Evolutionary conservation across 345 rosid species (phyloP), one percentile per base, ranked within the genome.

Genomic region (Nephelium lappaceum): DNA sequence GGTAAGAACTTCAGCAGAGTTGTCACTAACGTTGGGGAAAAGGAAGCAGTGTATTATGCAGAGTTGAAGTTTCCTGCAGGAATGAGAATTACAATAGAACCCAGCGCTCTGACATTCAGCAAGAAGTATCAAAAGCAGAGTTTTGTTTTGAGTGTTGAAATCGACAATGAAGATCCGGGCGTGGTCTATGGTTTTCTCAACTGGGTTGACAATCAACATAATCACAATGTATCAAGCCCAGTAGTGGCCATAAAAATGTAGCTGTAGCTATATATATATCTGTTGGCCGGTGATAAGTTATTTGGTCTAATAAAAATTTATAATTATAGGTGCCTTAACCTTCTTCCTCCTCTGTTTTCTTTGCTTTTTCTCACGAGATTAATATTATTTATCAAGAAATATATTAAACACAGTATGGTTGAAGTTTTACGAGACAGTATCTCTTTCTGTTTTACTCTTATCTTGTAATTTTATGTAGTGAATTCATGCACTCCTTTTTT

Each of bases 141-240:
- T 24, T 76, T 76, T 31, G 21, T 19, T 5, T 0, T 80, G 73
- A 80, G 27, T 14, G 23, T 80, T 18, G 83, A 80, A 75, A 77
- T 69, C 2, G 75, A 12, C 42, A 8, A 24, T 49, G 47, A 45
- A 24, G 47, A 24, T 15, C 6, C 53, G 10, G 23, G 47, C 1
- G 57, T 80, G 71, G 47, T 55, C 6, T 80, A 80, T 75, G 80
- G 85, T 16, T 75, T 11, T 53, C 83, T 86, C n/a, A 76, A 71
- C 55, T 88, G 91, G 91, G 21, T 60, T 23, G 88, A 31, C 3
- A 4, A 86, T 80, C 84, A 86, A 24, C 71, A 71, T 67, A 68
- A 69, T 12, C 88, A 70, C 49, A 66, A 65, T 0, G 87, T 79
- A 11, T 83, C 84, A 11, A 86, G 91, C 78, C 87, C 89, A 16